Conservation (phyloP, 257 asterid genomes). For the Solanum megistacrolobum region DNA sequence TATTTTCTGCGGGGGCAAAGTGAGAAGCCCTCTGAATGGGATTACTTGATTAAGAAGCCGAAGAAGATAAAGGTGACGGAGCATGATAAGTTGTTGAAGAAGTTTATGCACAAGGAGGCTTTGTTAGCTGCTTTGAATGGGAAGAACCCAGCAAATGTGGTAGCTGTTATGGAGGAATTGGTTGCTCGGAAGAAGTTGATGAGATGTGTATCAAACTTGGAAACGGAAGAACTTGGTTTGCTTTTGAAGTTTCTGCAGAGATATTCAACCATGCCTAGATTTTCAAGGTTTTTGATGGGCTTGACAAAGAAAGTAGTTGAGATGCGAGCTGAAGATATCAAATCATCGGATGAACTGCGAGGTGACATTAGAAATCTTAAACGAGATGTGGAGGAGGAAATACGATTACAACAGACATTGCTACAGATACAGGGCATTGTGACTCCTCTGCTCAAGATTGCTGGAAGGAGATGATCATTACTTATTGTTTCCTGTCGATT, state of each 20-base stretch:
- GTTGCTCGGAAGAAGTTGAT: constrained; percentile 73
- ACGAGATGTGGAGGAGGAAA: constrained; percentile 80
- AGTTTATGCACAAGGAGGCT: constrained; percentile 80
- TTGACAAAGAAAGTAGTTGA: constrained; percentile 63
- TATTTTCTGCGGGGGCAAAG: constrained; percentile 83
- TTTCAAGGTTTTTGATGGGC: constrained; percentile 44
- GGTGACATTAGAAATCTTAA: constrained; percentile 58
- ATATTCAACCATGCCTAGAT: constrained; percentile 61
- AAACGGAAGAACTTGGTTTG: constrained; percentile 50
- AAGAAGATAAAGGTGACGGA: constrained; percentile 69
- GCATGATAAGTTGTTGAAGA: constrained; percentile 69
- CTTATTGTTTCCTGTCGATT: neutral
- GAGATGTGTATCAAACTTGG: constrained; percentile 59
- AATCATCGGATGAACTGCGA: constrained; percentile 32
- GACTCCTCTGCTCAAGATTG: constrained; percentile 69
- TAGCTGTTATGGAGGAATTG: constrained; percentile 93
- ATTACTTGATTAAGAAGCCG: constrained; percentile 47
- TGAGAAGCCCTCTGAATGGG: constrained; percentile 61
- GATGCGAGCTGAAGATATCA: constrained; percentile 56
- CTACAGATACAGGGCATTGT: constrained; percentile 78
- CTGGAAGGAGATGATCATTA: constrained; percentile 46
- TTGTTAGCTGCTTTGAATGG: constrained; percentile 48
- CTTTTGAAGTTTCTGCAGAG: constrained; percentile 66
- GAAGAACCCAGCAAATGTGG: constrained; percentile 54
- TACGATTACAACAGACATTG: constrained; percentile 61